Base-by-base conservation (phyloP, 345 rosid species). In the Aquilaria sinensis region DNA sequence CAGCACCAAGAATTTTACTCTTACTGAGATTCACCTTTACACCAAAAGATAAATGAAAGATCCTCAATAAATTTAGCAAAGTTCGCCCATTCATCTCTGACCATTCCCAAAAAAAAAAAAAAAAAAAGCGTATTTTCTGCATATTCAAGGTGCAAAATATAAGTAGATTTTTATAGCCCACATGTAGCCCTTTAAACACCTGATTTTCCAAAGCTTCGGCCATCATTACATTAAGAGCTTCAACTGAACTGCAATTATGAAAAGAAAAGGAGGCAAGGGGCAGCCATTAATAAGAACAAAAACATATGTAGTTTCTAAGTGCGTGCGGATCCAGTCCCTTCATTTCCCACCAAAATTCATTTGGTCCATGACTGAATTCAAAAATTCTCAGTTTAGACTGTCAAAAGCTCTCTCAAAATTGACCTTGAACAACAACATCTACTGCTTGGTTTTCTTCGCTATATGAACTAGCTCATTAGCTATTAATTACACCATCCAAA, bases 381-480 rank as follows among this genome's bases (percentile, higher is more conserved):
- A 55, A 23, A 15, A 54, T 8, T 10, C 5, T 33, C 57, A 54
- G 29, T 54, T 12, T 9, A 54, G 32, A 6, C 10, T 55, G 58
- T 55, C 58, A 31, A 13, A 55, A 15, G 58, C 58, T 55, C 30
- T 55, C 6, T 5, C 31, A 55, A 55, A 55, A 33, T 55, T 33
- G 9, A 31, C 10, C 34, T 55, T 55, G 0, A 31, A 31, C 10
- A 31, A 23, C 5, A 54, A 15, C 2, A 14, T 2, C 31, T 2
- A 9, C 33, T 31, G 5, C 10, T 31, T 55, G 3, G 11, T 13
- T 23, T 8, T 16, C 13, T 16, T 16, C 8, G 9, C 13, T 0
- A 8, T 3, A 31, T 55, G 29, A 9, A 55, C 13, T 12, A 55
- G 32, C 31, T 55, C 58, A 55, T 55, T 55, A 31, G 34, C 31